These are phyloP conservation scores for Russula lepida DNA, from an alignment of 768 basidiomycete genomes.

Conservation along the genomic window DNA sequence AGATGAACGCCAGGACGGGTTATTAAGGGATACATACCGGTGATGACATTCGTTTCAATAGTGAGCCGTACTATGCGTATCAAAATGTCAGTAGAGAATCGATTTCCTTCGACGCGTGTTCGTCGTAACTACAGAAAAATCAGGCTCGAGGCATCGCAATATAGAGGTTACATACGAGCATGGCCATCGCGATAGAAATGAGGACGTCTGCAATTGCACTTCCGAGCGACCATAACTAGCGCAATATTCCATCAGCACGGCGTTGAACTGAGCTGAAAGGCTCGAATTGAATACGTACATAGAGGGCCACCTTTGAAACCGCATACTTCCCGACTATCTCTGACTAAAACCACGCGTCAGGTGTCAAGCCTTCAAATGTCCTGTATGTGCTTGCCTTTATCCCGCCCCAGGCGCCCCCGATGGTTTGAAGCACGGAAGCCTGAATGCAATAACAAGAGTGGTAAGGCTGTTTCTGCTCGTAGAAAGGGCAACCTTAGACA, in stretches of 20 bases:
- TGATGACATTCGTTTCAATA: constrained; percentile 24
- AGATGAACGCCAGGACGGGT: neutral
- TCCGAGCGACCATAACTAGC: constrained; percentile 7
- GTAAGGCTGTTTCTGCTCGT: neutral
- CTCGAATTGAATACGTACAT: neutral
- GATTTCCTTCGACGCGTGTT: neutral
- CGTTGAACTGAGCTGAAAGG: neutral
- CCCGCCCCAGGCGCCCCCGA: constrained; percentile 7
- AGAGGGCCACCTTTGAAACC: constrained; percentile 1
- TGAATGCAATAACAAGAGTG: neutral
- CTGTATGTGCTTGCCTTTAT: neutral
- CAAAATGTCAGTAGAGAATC: constrained; percentile 11
- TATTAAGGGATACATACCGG: constrained; percentile 6
- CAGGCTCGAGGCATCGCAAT: neutral
- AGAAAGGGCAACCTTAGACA: neutral
- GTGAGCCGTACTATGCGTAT: constrained; percentile 23
- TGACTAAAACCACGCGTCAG: neutral
- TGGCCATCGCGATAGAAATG: constrained; percentile 5
- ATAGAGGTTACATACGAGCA: neutral
- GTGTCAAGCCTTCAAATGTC: neutral
- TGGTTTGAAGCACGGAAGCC: neutral
- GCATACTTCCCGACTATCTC: neutral
- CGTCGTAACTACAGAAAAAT: neutral
- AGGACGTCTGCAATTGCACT: constrained; percentile 9
- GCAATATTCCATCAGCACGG: neutral